A percentile compares a stretch with the other conserved stretches of the same genome.
These are phyloP conservation scores for Botrytis fragariae DNA, from an alignment of 2,329 filamentous ascomycete species.

Conservation along the genomic window DNA sequence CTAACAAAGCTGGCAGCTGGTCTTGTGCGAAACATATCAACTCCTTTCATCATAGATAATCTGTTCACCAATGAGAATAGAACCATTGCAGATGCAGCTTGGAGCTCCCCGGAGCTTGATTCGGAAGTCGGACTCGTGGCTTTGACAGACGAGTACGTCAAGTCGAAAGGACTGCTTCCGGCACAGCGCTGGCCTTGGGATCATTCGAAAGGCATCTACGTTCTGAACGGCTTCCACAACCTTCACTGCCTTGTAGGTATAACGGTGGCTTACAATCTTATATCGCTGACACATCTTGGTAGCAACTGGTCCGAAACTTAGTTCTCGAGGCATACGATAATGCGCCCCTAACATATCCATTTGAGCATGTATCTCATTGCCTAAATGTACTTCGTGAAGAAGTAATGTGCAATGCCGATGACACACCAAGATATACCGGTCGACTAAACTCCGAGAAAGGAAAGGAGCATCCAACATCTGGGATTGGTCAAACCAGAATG, in stretches of 20 bases:
- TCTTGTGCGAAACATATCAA: not conserved
- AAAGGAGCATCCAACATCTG: conserved; percentile 1
- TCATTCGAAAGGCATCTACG: conserved; percentile 6
- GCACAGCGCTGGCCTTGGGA: conserved; percentile 15
- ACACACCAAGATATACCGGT: conserved; percentile 12
- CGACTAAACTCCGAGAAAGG: conserved; percentile 2
- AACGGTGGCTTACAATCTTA: not conserved
- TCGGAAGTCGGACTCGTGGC: conserved; percentile 8
- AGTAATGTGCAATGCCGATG: conserved; percentile 21
- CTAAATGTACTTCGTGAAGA: conserved; percentile 19
- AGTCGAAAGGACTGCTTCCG: conserved; percentile 2
- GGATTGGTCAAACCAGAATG: conserved; percentile 13
- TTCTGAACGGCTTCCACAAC: conserved; percentile 12
- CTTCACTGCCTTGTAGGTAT: conserved; percentile 16
- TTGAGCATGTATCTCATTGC: conserved; percentile 12
- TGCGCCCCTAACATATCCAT: not conserved
- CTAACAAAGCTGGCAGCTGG: not conserved
- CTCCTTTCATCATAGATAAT: conserved; percentile 6
- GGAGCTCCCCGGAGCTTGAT: conserved; percentile 5
- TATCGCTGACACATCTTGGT: not conserved
- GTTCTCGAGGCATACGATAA: not conserved
- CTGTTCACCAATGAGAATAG: conserved; percentile 4
- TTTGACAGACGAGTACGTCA: conserved; percentile 2
- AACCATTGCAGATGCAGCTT: not conserved
- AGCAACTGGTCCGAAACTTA: not conserved